Base-by-base conservation (phyloP, 164 flowering plant genomes). In the Paratinospora sagittata region DNA sequence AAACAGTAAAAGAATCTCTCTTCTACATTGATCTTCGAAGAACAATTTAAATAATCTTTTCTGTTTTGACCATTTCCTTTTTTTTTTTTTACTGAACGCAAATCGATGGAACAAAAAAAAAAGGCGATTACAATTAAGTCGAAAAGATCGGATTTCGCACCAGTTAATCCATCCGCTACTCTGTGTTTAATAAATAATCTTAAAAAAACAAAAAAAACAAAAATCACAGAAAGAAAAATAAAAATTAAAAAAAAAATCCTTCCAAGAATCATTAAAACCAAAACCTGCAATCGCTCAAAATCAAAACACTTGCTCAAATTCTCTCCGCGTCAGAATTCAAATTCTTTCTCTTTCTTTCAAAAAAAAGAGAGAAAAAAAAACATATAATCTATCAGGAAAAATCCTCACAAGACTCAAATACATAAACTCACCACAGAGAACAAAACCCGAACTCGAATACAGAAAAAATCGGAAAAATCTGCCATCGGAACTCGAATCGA, bases 91-190 rank as follows among this genome's bases (percentile, higher is more conserved):
- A 64, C 74, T n/a, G 73, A 77, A 73, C 80, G 49, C 14, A 70
- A 57, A 77, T 80, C 87, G 57, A 83, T 77, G 68, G 17, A 61
- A 61, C 24, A 21, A 23, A 34, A 58, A 34, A 19, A 26, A 58
- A 34, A 19, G 19, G 27, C 30, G 21, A 27, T 21, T 65, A 63
- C 57, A 14, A 72, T 63, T 41, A 26, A 65, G 69, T 66, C 27
- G 45, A 75, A 68, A 70, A 34, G 58, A 39, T 23, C 27, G 57
- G 66, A 43, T 68, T 19, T 74, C n/a, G 26, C 63, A 4, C 27
- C 7, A 39, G 27, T 30, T 36, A 74, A 62, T 60, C 11, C 66
- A 39, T 73, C 39, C 24, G 10, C 21, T 47, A 21, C 11, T 52
- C 69, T 65, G 33, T 65, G 27, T 39, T 33, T 62, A 27, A 12